Percentiles rank a stretch among this genome's conserved stretches.
These are phyloP conservation scores for Pichia kudriavzevii DNA, from an alignment of 1,139 yeast genomes.

Conservation along the genomic window DNA sequence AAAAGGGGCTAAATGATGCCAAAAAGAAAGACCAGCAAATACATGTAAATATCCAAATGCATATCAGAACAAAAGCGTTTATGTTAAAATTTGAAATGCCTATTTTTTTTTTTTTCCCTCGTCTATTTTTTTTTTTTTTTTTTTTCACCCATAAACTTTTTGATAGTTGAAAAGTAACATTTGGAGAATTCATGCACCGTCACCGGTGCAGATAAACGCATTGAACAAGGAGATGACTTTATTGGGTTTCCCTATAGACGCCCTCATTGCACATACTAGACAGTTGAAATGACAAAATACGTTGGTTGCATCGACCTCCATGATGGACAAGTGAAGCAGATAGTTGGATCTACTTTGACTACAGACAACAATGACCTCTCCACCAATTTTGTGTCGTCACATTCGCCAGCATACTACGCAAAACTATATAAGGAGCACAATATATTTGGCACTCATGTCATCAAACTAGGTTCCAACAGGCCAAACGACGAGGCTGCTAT, in stretches of 20 bases:
- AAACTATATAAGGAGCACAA: slow-evolving; percentile 51
- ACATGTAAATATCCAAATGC: neutral
- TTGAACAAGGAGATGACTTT: neutral
- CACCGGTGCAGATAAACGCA: neutral
- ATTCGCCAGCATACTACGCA: slow-evolving; percentile 74
- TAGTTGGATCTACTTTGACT: slow-evolving; percentile 84
- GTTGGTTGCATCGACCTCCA: slow-evolving; percentile 95
- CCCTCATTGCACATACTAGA: too few relatives aligned
- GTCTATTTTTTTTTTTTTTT: too few relatives aligned
- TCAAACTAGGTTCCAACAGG: slow-evolving; percentile 70
- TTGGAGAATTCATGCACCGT: too few relatives aligned
- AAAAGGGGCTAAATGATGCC: neutral
- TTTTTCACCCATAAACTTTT: too few relatives aligned
- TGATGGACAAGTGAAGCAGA: slow-evolving; percentile 90
- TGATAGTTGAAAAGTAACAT: too few relatives aligned
- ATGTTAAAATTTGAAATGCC: too few relatives aligned
- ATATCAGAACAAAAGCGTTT: too few relatives aligned
- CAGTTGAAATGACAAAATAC: slow-evolving; percentile 77
- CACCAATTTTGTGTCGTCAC: slow-evolving; percentile 76
- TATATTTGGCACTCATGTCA: slow-evolving; percentile 81
- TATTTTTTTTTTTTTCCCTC: too few relatives aligned
- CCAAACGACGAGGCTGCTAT: slow-evolving; percentile 79
- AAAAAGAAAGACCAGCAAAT: slow-evolving; percentile 1
- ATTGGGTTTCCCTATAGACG: too few relatives aligned
- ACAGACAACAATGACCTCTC: slow-evolving; percentile 44